Evolutionary conservation across 148 eudicot species (phyloP).

Genomic region (Fagopyrum homotropicum): DNA sequence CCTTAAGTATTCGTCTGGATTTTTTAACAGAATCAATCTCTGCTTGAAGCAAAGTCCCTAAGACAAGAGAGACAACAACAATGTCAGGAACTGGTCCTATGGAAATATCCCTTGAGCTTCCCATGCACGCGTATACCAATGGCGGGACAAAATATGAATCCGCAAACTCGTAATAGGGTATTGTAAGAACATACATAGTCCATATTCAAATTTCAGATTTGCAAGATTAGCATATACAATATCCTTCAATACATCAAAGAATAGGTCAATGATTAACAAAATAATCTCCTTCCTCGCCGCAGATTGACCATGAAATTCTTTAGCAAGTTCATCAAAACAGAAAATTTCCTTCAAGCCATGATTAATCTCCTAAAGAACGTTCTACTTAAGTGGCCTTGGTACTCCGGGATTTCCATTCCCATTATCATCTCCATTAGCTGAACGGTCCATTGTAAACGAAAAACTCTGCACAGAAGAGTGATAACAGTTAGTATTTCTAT

Average conservation of each 20-base stretch:
- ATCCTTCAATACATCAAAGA: too few species aligned
- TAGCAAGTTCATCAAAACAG: slow-evolving; percentile 59
- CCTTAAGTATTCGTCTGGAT: slow-evolving; percentile 32
- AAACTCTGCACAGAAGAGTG: too few species aligned
- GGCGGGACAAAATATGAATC: slow-evolving; percentile 89
- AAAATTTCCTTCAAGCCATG: slow-evolving; percentile 42
- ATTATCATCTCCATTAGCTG: too few species aligned
- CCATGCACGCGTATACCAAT: slow-evolving; percentile 78
- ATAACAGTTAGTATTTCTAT: too few species aligned
- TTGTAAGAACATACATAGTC: too few species aligned
- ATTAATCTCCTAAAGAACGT: slow-evolving; percentile 42
- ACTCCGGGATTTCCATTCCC: slow-evolving; percentile 31
- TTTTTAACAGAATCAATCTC: slow-evolving; percentile 43
- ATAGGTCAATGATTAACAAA: slow-evolving; percentile 28
- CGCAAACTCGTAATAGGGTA: slow-evolving; percentile 19
- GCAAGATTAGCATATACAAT: too few species aligned
- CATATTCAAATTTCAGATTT: too few species aligned
- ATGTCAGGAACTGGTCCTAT: slow-evolving; percentile 59
- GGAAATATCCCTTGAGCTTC: slow-evolving; percentile 89
- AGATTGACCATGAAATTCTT: slow-evolving; percentile 56
- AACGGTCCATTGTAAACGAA: too few species aligned
- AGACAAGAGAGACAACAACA: slow-evolving; percentile 77
- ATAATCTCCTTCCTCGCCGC: slow-evolving; percentile 23
- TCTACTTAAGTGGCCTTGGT: slow-evolving; percentile 50
- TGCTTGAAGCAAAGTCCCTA: slow-evolving; percentile 49